Evolutionary conservation across 768 basidiomycete genomes (phyloP).

Genomic region (Asterophora lycoperdoides): DNA sequence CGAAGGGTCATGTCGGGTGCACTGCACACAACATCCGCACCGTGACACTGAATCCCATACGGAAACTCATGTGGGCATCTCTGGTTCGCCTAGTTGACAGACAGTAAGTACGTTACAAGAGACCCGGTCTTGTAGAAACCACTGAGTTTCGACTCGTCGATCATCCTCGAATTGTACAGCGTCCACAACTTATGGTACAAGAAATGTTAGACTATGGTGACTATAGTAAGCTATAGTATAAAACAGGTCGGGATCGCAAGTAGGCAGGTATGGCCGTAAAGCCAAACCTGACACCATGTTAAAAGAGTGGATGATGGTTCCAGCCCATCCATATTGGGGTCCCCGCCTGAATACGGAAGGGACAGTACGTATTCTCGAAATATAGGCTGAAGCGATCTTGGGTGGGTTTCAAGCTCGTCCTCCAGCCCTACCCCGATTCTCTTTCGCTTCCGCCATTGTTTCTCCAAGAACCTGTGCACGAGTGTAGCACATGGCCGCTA

Average conservation of each 20-base stretch:
- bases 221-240: too few relatives aligned
- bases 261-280: not conserved
- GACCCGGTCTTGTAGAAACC: too few relatives aligned
- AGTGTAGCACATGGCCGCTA: constrained; percentile 64
- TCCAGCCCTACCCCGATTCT: constrained; percentile 54
- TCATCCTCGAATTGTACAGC: constrained; percentile 4
- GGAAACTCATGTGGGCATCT: not conserved
- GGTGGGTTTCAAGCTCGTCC: constrained; percentile 39
- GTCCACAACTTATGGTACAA: constrained; percentile 9
- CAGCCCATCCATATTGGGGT: constrained; percentile 22
- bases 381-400: constrained; percentile 1
- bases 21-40: too few relatives aligned
- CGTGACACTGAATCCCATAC: too few relatives aligned
- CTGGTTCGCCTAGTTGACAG: too few relatives aligned
- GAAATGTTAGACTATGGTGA: constrained; percentile 8
- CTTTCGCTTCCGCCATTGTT: constrained; percentile 60
- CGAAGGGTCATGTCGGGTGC: not conserved
- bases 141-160: not conserved
- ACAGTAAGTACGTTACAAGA: too few relatives aligned
- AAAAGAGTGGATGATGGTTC: constrained; percentile 22
- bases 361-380: not conserved
- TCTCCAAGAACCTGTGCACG: constrained; percentile 68
- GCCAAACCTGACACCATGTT: constrained; percentile 4
- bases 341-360: not conserved
- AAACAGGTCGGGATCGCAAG: constrained; percentile 1